phyloP scores from a whole-genome alignment of 345 rosid species.

The Bruguiera gymnorhiza region DNA sequence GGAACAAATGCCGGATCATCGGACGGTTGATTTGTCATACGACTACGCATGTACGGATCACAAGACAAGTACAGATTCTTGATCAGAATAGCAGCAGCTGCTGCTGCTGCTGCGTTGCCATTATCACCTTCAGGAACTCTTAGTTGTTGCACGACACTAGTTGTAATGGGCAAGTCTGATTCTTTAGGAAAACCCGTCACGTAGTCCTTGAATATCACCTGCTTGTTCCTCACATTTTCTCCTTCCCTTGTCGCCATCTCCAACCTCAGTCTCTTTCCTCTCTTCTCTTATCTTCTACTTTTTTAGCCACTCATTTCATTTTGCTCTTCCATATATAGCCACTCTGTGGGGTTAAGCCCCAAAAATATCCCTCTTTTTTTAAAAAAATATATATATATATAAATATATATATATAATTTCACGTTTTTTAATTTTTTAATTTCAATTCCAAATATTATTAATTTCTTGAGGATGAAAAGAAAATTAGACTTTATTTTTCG shows the following conservation, averaged over 20 bases:
- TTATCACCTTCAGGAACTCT: conserved; percentile 18
- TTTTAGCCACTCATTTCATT: too few species aligned
- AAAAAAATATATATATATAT: too few species aligned
- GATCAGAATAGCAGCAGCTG: conserved; percentile 1
- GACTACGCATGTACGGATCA: conserved; percentile 22
- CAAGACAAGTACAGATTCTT: conserved; percentile 27
- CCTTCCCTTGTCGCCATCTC: conserved; percentile 9
- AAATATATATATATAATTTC: too few species aligned
- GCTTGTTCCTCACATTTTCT: conserved; percentile 10
- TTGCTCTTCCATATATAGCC: too few species aligned
- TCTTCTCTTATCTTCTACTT: too few species aligned
- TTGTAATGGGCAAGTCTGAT: conserved; percentile 22
- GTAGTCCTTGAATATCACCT: conserved; percentile 15
- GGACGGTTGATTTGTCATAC: not conserved
- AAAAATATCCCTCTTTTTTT: too few species aligned
- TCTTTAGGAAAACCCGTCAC: conserved; percentile 23
- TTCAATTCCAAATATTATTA: too few species aligned
- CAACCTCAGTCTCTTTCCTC: too few species aligned
- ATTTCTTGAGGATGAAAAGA: too few species aligned
- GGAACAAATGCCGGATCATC: not conserved
- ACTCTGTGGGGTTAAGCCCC: too few species aligned
- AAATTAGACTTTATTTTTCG: too few species aligned
- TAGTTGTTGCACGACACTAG: conserved; percentile 3
- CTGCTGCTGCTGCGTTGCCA: not conserved
- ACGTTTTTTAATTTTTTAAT: too few species aligned